phyloP scores from a whole-genome alignment of 306 rosid species.

The Sindora glabra region DNA sequence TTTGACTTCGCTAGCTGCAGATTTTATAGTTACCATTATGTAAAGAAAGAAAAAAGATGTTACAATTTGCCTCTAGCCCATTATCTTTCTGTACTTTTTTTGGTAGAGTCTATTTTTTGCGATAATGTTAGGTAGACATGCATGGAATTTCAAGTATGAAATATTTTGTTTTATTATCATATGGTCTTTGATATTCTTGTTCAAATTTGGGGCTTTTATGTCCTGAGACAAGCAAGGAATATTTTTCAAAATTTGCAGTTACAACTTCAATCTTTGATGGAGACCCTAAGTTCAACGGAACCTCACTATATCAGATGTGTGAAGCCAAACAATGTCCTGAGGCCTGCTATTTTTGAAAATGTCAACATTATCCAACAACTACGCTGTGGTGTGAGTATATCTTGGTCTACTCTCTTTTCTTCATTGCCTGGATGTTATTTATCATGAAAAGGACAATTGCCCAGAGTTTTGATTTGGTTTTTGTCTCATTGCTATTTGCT shows the following conservation, averaged over 20 bases:
- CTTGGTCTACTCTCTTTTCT: slow-evolving; percentile 13
- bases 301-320: slow-evolving; percentile 99
- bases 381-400: slow-evolving; percentile 97
- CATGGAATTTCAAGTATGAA: neutral
- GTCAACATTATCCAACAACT: slow-evolving; percentile 85
- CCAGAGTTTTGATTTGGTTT: slow-evolving; percentile 1
- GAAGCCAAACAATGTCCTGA: slow-evolving; percentile 95
- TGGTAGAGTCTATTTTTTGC: neutral
- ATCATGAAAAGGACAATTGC: neutral
- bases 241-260: slow-evolving; percentile 44
- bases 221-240: slow-evolving; percentile 15
- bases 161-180: neutral
- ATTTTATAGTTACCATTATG: neutral
- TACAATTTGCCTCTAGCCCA: neutral
- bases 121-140: neutral
- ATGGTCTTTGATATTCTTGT: neutral
- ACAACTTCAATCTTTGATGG: slow-evolving; percentile 99
- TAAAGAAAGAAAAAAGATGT: neutral
- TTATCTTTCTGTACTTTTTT: neutral
- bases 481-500: slow-evolving; percentile 22
- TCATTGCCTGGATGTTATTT: slow-evolving; percentile 12
- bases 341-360: slow-evolving; percentile 93
- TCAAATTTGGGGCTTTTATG: slow-evolving; percentile 4
- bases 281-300: slow-evolving; percentile 88
- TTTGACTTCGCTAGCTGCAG: too few relatives aligned